Evolutionary conservation across 345 rosid species (phyloP).

Genomic region (Xanthoceras sorbifolium): DNA sequence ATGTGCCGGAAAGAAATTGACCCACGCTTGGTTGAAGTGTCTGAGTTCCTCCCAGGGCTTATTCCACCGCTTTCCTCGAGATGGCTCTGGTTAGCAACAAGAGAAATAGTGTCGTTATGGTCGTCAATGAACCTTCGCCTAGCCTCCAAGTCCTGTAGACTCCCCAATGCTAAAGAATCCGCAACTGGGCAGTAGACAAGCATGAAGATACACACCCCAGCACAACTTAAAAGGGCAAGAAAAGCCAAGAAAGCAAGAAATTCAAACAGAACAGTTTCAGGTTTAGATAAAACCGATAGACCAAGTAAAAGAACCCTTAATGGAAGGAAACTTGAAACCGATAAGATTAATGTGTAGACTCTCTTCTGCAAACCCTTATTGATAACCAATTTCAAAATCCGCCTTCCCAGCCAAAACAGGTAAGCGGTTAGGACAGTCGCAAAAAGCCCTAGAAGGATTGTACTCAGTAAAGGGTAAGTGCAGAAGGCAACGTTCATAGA

Average conservation of each 20-base stretch:
- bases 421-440: constrained; percentile 63
- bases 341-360: constrained; percentile 76
- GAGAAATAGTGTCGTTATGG: constrained; percentile 57
- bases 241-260: constrained; percentile 79
- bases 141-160: constrained; percentile 57
- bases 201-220: constrained; percentile 73
- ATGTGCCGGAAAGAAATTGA: constrained; percentile 61
- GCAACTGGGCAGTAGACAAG: constrained; percentile 89
- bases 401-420: constrained; percentile 92
- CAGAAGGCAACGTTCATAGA: constrained; percentile 53
- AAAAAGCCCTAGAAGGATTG: constrained; percentile 81
- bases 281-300: constrained; percentile 67
- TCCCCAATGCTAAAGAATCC: constrained; percentile 88
- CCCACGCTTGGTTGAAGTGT: constrained; percentile 60
- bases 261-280: constrained; percentile 74
- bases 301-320: constrained; percentile 85
- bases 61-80: constrained; percentile 45
- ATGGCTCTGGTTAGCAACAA: constrained; percentile 53
- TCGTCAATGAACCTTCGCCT: constrained; percentile 52
- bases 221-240: constrained; percentile 71
- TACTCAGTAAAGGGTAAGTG: constrained; percentile 87
- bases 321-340: constrained; percentile 82
- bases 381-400: constrained; percentile 79
- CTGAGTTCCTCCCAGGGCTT: constrained; percentile 58
- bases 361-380: constrained; percentile 92